These are phyloP conservation scores for Clitopilus hobsonii DNA, from an alignment of 768 basidiomycete genomes.

Conservation along the genomic window DNA sequence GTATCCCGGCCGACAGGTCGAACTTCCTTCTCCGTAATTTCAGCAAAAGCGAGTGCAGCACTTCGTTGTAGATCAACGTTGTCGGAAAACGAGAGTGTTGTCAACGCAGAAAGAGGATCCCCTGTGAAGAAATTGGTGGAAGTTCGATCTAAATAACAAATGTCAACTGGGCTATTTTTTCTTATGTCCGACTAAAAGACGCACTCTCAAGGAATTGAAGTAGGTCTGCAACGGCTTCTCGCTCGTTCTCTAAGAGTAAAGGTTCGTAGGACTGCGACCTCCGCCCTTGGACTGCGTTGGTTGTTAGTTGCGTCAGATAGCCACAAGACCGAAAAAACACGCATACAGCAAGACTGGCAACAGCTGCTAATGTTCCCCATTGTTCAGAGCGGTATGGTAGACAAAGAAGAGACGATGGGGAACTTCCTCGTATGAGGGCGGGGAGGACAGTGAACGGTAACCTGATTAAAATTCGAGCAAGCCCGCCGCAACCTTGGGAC, in stretches of 20 bases:
- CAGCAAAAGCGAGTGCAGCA: constrained; percentile 96
- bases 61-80: constrained; percentile 98
- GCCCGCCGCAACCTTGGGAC: background rate
- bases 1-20: constrained; percentile 95
- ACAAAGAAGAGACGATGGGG: constrained; percentile 3
- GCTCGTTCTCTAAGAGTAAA: constrained; percentile 84
- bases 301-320: constrained; percentile 15
- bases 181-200: constrained; percentile 20
- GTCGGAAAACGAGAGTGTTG: constrained; percentile 96
- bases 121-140: constrained; percentile 99
- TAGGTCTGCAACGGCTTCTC: constrained; percentile 96
- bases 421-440: constrained; percentile 9
- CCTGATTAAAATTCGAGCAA: constrained; percentile 16
- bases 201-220: constrained; percentile 96
- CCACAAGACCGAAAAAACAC: constrained; percentile 6
- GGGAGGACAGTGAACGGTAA: constrained; percentile 9
- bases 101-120: constrained; percentile 86
- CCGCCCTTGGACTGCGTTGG: constrained; percentile 63
- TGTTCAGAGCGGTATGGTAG: background rate
- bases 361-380: constrained; percentile 82
- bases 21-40: constrained; percentile 99
- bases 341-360: constrained; percentile 75
- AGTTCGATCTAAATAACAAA: constrained; percentile 69
- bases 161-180: constrained; percentile 5
- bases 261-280: constrained; percentile 87